Percentiles rank a stretch among this genome's conserved stretches.
Conservation (phyloP, 2,329 filamentous ascomycete species). For the Cladosporium phlei region DNA sequence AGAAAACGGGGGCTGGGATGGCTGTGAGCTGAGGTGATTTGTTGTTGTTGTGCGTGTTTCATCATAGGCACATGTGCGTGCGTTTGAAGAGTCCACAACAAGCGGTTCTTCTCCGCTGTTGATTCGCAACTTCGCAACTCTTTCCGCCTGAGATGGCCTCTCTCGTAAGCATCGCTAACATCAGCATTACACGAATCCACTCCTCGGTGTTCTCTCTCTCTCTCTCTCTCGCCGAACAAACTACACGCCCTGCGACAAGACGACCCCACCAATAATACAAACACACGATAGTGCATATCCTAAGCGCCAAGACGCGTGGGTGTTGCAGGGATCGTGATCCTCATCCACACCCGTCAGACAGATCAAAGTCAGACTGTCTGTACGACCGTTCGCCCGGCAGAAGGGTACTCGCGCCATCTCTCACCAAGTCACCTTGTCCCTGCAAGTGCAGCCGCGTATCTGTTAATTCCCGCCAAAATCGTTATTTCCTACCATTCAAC, state of each 20-base stretch:
- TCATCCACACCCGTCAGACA: not conserved
- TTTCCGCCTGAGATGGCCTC: too few species aligned
- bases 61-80: not conserved
- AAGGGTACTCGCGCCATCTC: not conserved
- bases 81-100: not conserved
- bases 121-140: not conserved
- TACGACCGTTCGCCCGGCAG: conserved; percentile 13
- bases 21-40: not conserved
- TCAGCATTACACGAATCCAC: not conserved
- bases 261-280: too few species aligned
- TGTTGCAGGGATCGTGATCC: conserved; percentile 2
- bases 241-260: not conserved
- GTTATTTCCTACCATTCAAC: not conserved
- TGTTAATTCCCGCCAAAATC: not conserved
- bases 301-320: conserved; percentile 10
- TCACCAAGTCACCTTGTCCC: not conserved
- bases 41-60: not conserved
- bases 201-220: not conserved
- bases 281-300: too few species aligned
- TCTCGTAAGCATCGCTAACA: not conserved
- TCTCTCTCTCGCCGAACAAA: not conserved
- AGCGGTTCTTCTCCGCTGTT: not conserved
- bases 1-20: not conserved
- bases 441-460: too few species aligned
- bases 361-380: not conserved